Evolutionary conservation across 192 early-diverging fungal species (phyloP).

Genomic region (Chytriomyces sp.): DNA sequence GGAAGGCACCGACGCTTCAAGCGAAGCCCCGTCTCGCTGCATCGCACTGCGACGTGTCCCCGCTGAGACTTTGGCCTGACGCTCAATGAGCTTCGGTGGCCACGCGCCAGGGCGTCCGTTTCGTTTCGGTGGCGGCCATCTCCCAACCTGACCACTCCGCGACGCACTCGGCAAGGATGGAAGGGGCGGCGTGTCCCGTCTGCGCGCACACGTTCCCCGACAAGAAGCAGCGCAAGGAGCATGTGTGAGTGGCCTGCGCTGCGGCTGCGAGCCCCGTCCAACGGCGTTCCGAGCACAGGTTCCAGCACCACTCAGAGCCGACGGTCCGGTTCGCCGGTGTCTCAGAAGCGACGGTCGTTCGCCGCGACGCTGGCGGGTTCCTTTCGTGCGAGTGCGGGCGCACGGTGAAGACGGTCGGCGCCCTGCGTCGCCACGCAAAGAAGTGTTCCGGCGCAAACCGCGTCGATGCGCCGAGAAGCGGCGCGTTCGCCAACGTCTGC

Average conservation of each 20-base stretch:
- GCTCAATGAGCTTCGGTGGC: too few relatives aligned
- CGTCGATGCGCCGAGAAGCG: neutral
- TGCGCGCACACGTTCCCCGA: neutral
- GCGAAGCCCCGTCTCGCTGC: too few relatives aligned
- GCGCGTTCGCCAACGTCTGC: neutral
- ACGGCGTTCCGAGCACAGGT: neutral
- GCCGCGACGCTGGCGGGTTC: neutral
- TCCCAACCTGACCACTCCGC: too few relatives aligned
- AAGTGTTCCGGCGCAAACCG: neutral
- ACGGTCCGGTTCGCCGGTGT: neutral
- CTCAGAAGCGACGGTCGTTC: neutral
- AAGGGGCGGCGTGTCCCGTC: too few relatives aligned
- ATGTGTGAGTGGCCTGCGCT: too few relatives aligned
- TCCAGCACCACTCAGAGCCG: neutral
- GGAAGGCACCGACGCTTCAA: too few relatives aligned
- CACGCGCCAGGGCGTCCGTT: too few relatives aligned
- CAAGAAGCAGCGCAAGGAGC: constrained; percentile 3
- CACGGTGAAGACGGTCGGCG: neutral
- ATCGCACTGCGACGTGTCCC: too few relatives aligned
- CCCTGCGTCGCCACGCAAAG: neutral
- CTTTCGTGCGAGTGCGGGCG: neutral
- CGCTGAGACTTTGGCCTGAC: too few relatives aligned
- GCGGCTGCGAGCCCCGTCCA: too few relatives aligned
- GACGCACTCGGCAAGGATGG: constrained; percentile 1
- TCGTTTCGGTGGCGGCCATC: too few relatives aligned